A percentile compares a stretch with the other conserved stretches of the same genome.
Evolutionary conservation across 768 basidiomycete genomes (phyloP).

Genomic region (Calvatia gigantea): DNA sequence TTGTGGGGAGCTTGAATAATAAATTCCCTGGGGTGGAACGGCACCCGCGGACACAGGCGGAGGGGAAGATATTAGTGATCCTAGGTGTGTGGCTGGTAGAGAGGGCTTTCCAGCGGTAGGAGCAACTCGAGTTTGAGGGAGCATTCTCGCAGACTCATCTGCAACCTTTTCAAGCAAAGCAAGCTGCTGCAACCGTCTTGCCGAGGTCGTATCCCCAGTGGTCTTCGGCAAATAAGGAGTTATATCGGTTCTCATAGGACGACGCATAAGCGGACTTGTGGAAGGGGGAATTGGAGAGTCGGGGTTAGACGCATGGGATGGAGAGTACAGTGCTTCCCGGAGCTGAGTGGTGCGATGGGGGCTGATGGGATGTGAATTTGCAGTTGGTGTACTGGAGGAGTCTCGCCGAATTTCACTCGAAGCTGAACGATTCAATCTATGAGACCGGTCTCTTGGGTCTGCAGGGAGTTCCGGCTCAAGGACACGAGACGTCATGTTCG

Average conservation of each 20-base stretch:
- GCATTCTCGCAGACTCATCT: constrained; percentile 67
- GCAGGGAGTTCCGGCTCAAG: not conserved
- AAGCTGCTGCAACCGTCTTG: constrained; percentile 64
- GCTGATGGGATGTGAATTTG: not conserved
- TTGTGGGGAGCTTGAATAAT: constrained; percentile 26
- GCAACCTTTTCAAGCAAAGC: constrained; percentile 71
- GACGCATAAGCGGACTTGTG: not conserved
- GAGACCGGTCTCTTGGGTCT: not conserved
- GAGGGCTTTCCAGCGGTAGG: constrained; percentile 11
- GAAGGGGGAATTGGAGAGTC: not conserved
- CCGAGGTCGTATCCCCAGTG: constrained; percentile 50
- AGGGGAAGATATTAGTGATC: constrained; percentile 19
- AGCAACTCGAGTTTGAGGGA: constrained; percentile 30
- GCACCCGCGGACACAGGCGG: constrained; percentile 23
- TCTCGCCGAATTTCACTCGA: not conserved
- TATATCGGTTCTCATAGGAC: constrained; percentile 45
- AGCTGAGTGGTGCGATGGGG: not conserved
- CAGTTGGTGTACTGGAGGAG: constrained; percentile 3
- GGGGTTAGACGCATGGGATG: not conserved
- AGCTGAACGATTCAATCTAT: not conserved
- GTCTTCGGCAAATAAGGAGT: constrained; percentile 65
- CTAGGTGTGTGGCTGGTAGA: not conserved
- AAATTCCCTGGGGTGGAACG: constrained; percentile 22
- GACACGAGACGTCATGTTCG: not conserved
- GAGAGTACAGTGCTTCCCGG: not conserved